Percentiles rank a stretch among this genome's conserved stretches.
Evolutionary conservation across 148 eudicot genomes (phyloP).

Genomic region (Rhododendron ovatum): DNA sequence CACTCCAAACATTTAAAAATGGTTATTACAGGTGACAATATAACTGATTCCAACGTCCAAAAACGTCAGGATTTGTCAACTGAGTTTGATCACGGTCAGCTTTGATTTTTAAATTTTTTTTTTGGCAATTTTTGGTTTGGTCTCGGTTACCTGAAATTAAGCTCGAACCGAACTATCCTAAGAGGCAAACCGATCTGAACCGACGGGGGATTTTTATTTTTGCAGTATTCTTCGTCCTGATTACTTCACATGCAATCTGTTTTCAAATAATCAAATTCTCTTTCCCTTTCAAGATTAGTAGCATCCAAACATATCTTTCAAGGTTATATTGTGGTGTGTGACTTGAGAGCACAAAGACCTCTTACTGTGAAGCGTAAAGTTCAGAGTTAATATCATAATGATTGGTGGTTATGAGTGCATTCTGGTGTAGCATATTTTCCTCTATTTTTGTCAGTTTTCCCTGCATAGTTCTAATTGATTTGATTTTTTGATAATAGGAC

Average conservation of each 20-base stretch:
- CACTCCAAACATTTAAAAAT: not conserved
- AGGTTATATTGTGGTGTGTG: not conserved
- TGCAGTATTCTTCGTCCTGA: not conserved
- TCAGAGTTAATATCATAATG: too few species aligned
- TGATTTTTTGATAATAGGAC: conserved; percentile 41
- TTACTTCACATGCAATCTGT: not conserved
- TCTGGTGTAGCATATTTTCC: too few species aligned
- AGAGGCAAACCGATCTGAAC: not conserved
- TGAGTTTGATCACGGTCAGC: not conserved
- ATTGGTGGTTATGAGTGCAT: too few species aligned
- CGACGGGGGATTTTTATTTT: not conserved
- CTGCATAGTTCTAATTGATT: not conserved
- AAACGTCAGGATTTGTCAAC: not conserved
- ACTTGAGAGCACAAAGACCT: not conserved
- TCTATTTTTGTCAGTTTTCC: not conserved
- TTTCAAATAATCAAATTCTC: not conserved
- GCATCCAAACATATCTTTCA: not conserved
- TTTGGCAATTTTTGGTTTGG: not conserved
- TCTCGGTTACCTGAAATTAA: not conserved
- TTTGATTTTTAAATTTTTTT: too few species aligned
- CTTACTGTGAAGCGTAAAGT: not conserved
- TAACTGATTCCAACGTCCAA: not conserved
- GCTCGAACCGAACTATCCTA: not conserved
- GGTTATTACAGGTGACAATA: not conserved
- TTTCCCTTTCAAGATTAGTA: not conserved